phyloP scores from a whole-genome alignment of 441 rosid species.

The Melastoma candidum region DNA sequence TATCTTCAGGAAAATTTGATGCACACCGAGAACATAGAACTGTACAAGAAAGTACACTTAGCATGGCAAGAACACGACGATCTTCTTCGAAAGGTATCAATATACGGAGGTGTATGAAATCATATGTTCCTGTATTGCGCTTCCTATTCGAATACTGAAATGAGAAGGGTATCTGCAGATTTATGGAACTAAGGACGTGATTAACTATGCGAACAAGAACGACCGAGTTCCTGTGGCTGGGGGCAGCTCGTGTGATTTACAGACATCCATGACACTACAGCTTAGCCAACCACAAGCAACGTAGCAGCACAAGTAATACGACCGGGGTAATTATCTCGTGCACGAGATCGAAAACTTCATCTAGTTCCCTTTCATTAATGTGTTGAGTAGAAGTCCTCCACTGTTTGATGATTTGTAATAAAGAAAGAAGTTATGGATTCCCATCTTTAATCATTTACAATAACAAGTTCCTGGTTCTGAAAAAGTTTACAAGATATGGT shows the following conservation, averaged over 20 bases:
- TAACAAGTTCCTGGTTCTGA: too few species aligned
- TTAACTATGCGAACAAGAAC: constrained; percentile 24
- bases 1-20: constrained; percentile 41
- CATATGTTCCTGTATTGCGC: too few species aligned
- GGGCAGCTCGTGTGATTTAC: constrained; percentile 29
- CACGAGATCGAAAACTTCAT: background rate
- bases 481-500: too few species aligned
- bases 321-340: constrained; percentile 34
- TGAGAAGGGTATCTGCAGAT: constrained; percentile 24
- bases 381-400: background rate
- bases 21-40: constrained; percentile 57
- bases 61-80: constrained; percentile 47
- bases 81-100: constrained; percentile 55
- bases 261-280: constrained; percentile 41
- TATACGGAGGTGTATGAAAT: constrained; percentile 1
- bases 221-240: constrained; percentile 19
- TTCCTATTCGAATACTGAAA: background rate
- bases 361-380: background rate
- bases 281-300: constrained; percentile 50
- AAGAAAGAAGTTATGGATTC: too few species aligned
- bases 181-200: constrained; percentile 29
- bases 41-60: constrained; percentile 43
- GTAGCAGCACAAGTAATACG: constrained; percentile 32
- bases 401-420: too few species aligned
- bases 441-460: too few species aligned